Conservation (phyloP, 2,329 filamentous ascomycete species). For the Monilinia fructicola region DNA sequence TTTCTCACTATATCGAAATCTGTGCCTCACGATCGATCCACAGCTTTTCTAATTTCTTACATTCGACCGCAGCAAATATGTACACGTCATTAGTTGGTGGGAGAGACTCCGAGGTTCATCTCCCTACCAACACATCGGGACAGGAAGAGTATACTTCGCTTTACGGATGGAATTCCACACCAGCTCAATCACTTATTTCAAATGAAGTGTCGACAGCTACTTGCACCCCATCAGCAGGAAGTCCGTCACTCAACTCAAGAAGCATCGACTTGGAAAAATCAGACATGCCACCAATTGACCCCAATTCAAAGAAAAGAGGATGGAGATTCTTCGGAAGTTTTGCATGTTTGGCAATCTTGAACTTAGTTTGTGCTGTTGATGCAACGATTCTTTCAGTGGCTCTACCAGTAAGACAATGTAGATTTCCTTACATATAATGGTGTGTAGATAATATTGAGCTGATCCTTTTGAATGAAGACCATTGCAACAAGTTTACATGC, state of each 20-base stretch:
- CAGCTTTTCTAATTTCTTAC: not conserved
- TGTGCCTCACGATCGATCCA: not conserved
- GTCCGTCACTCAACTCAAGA: not conserved
- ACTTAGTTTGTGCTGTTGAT: slow-evolving; percentile 62
- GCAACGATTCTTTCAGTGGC: slow-evolving; percentile 54
- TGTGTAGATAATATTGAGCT: not conserved
- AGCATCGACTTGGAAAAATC: slow-evolving; percentile 8
- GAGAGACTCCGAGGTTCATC: not conserved
- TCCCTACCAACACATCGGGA: not conserved
- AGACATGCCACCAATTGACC: not conserved
- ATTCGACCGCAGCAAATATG: not conserved
- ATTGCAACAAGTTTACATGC: slow-evolving; percentile 56
- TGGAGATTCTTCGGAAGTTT: slow-evolving; percentile 34
- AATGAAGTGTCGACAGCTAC: not conserved
- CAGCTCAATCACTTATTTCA: not conserved
- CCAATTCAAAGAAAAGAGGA: slow-evolving; percentile 11
- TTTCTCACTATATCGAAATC: not conserved
- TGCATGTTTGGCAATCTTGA: slow-evolving; percentile 32
- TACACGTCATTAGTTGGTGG: not conserved
- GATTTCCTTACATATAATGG: slow-evolving; percentile 6
- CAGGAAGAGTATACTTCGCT: not conserved
- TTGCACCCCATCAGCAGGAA: not conserved
- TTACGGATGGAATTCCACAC: not conserved
- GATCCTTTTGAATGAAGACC: slow-evolving; percentile 39
- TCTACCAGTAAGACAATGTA: slow-evolving; percentile 31